Conservation (phyloP, 768 basidiomycete genomes). For the Melanogaster broomeanus region DNA sequence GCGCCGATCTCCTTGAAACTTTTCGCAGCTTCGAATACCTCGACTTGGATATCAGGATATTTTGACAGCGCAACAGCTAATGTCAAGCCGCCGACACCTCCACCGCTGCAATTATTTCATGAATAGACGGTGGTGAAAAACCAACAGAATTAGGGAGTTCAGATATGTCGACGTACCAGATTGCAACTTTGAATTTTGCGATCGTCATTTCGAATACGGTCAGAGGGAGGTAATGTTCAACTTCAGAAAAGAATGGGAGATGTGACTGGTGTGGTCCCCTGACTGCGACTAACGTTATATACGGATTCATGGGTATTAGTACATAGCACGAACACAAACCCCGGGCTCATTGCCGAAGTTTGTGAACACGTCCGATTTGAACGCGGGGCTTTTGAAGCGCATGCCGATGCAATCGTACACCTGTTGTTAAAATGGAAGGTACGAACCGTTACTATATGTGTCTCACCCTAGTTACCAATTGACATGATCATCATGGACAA, state of each 20-base stretch:
- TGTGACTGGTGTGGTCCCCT: neutral
- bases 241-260: neutral
- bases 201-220: slow-evolving; percentile 9
- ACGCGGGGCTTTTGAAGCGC: slow-evolving; percentile 10
- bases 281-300: neutral
- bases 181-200: slow-evolving; percentile 28
- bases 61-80: slow-evolving; percentile 37
- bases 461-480: neutral
- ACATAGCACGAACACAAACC: too few relatives aligned
- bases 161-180: slow-evolving; percentile 19
- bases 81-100: slow-evolving; percentile 42
- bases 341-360: too few relatives aligned
- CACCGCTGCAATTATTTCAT: slow-evolving; percentile 33
- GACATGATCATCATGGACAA: neutral
- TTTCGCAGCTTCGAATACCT: slow-evolving; percentile 54
- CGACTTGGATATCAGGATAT: slow-evolving; percentile 55
- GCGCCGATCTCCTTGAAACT: slow-evolving; percentile 59
- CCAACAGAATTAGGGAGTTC: neutral
- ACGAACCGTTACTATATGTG: neutral
- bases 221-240: neutral
- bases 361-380: slow-evolving; percentile 20
- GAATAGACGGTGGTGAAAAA: neutral
- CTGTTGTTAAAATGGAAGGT: neutral
- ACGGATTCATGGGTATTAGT: neutral
- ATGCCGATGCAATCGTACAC: slow-evolving; percentile 27